Conservation (phyloP, 164 flowering plant genomes). For the Nymphaea colorata region DNA sequence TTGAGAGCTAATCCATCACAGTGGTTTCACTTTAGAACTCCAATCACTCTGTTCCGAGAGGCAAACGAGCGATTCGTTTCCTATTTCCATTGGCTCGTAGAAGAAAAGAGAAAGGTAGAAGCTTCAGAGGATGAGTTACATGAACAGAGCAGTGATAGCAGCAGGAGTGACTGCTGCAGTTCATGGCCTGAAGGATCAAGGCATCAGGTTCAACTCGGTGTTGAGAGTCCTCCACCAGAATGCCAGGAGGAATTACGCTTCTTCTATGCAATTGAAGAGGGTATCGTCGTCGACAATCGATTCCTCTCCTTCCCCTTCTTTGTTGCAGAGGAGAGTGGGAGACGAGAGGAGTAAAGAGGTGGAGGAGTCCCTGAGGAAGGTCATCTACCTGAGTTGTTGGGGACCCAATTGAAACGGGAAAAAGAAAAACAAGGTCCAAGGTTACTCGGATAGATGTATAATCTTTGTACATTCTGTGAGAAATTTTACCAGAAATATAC, state of each 20-base stretch:
- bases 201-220: constrained; percentile 6
- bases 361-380: constrained; percentile 16
- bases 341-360: constrained; percentile 1
- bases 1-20: too few species aligned
- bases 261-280: constrained; percentile 8
- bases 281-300: constrained; percentile 2
- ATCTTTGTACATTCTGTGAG: too few species aligned
- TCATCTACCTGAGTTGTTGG: constrained; percentile 15
- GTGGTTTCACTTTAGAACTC: too few species aligned
- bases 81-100: too few species aligned
- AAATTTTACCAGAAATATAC: too few species aligned
- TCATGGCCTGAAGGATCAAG: constrained; percentile 49
- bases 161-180: constrained; percentile 42
- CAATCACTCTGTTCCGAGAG: too few species aligned
- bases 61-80: too few species aligned
- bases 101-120: neutral
- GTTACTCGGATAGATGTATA: too few species aligned
- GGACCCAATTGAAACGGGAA: constrained; percentile 12
- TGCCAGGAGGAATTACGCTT: constrained; percentile 4
- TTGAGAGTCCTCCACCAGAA: constrained; percentile 10
- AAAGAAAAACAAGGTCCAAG: too few species aligned
- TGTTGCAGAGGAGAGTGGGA: neutral
- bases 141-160: constrained; percentile 23
- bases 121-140: constrained; percentile 13
- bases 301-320: constrained; percentile 1